Conservation (phyloP, 2,329 filamentous ascomycete species). For the Immersiporthe knoxdaviesiana region DNA sequence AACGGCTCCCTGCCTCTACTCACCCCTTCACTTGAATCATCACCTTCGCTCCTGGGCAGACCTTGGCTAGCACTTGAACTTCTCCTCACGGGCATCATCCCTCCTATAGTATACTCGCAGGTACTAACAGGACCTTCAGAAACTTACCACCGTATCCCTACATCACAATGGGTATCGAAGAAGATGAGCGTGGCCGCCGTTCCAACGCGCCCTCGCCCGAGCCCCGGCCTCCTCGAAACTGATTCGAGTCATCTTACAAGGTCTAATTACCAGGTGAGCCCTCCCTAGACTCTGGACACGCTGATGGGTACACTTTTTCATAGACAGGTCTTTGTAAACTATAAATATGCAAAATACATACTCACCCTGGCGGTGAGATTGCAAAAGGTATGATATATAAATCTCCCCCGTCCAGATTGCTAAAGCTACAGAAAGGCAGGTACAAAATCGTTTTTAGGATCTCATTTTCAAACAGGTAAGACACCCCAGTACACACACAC, state of each 20-base stretch:
- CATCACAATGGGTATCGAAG: not conserved
- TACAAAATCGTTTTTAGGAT: not conserved
- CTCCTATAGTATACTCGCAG: not conserved
- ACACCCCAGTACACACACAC: not conserved
- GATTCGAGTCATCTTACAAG: too few relatives aligned
- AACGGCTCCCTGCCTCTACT: not conserved
- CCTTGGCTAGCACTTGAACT: not conserved
- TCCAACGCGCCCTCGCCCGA: slow-evolving; percentile 14
- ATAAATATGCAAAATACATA: too few relatives aligned
- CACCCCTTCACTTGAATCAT: not conserved
- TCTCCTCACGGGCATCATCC: not conserved
- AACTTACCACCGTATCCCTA: not conserved
- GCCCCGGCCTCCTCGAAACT: not conserved
- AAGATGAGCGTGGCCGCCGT: slow-evolving; percentile 7
- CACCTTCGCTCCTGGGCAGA: not conserved
- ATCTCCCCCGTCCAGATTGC: not conserved
- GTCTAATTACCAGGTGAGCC: not conserved
- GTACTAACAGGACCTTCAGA: not conserved
- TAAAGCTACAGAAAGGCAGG: not conserved
- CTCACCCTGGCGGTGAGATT: not conserved
- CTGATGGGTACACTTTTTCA: not conserved
- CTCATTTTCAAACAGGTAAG: not conserved
- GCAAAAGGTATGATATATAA: not conserved
- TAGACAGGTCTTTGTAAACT: not conserved
- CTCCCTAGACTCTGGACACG: not conserved